These are phyloP conservation scores for Hyphopichia pseudoburtonii DNA, from an alignment of 1,139 yeast genomes.

Conservation along the genomic window DNA sequence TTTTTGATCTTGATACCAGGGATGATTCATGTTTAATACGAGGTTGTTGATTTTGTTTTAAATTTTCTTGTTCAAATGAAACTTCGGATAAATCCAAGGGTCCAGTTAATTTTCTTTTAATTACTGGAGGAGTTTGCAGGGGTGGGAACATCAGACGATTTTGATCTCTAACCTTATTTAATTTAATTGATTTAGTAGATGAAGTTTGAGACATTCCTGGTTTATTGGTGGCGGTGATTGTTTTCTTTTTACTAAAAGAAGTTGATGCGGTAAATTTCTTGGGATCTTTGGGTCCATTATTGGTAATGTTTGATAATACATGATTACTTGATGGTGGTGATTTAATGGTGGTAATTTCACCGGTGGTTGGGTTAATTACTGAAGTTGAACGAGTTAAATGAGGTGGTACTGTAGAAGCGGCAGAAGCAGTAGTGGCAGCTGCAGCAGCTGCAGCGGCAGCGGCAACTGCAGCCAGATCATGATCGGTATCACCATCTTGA, in stretches of 20 bases:
- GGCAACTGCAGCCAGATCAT: too few relatives aligned
- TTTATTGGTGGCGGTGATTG: conserved; percentile 25
- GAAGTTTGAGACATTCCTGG: conserved; percentile 26
- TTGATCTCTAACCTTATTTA: background rate
- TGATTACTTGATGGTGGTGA: conserved; percentile 9
- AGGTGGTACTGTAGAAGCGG: too few relatives aligned
- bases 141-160: background rate
- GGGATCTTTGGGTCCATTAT: conserved; percentile 23
- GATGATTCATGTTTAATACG: background rate
- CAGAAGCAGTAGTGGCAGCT: too few relatives aligned
- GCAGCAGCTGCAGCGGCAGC: too few relatives aligned
- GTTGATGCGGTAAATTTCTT: conserved; percentile 43
- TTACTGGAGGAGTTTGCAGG: conserved; percentile 12
- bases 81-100: conserved; percentile 12
- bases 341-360: conserved; percentile 23
- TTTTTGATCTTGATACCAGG: background rate
- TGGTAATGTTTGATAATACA: conserved; percentile 31
- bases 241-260: conserved; percentile 39
- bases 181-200: conserved; percentile 19
- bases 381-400: conserved; percentile 51
- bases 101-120: conserved; percentile 28
- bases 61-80: conserved; percentile 1
- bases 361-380: conserved; percentile 19
- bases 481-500: conserved; percentile 15
- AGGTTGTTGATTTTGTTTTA: background rate